Conservation (phyloP, 768 basidiomycete species). For the Phlebiopsis gigantea region DNA sequence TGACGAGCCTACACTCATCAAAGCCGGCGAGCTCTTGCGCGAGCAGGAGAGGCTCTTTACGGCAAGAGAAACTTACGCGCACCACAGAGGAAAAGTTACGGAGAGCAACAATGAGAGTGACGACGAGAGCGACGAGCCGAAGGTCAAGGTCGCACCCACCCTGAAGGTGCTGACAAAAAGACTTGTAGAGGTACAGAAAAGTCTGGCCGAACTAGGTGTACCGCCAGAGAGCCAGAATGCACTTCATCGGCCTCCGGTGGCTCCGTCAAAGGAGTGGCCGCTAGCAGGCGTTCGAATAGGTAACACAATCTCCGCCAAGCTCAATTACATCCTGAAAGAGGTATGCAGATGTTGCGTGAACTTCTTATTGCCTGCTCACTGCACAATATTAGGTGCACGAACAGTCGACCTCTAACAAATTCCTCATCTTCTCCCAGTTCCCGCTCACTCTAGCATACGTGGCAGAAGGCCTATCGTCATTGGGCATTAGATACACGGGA, state of each 20-base stretch:
- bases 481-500: slow-evolving; percentile 61
- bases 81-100: slow-evolving; percentile 8
- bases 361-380: neutral
- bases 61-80: too few relatives aligned
- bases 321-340: slow-evolving; percentile 62
- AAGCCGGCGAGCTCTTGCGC: slow-evolving; percentile 32
- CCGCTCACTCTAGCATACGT: slow-evolving; percentile 64
- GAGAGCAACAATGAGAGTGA: too few relatives aligned
- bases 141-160: too few relatives aligned
- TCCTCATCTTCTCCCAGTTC: slow-evolving; percentile 76
- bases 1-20: slow-evolving; percentile 27
- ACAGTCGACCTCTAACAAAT: slow-evolving; percentile 58
- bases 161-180: slow-evolving; percentile 16
- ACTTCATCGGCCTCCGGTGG: too few relatives aligned
- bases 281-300: slow-evolving; percentile 47
- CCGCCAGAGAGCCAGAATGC: too few relatives aligned
- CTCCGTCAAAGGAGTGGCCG: slow-evolving; percentile 28
- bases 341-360: too few relatives aligned
- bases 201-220: neutral
- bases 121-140: too few relatives aligned
- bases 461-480: slow-evolving; percentile 61
- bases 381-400: slow-evolving; percentile 46
- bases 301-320: slow-evolving; percentile 64
- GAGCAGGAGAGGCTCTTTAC: slow-evolving; percentile 29
- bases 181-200: neutral